Evolutionary conservation across 2,329 filamentous ascomycete genomes (phyloP).

Genomic region (Phialemoniopsis sp.): DNA sequence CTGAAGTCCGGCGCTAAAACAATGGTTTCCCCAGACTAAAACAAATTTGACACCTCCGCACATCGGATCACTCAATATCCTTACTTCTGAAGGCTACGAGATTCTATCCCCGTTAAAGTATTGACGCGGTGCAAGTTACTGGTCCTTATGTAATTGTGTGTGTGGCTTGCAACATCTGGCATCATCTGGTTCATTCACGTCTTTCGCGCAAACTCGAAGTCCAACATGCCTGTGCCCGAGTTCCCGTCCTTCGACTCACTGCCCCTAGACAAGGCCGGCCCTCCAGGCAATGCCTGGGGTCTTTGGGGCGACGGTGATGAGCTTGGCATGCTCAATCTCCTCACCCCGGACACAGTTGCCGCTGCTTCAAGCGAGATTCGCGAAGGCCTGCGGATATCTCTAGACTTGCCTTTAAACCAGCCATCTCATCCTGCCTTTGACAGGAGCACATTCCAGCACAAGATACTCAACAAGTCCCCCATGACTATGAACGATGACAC

Average conservation of each 20-base stretch:
- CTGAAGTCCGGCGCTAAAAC: too few relatives aligned
- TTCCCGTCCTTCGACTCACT: constrained; percentile 14
- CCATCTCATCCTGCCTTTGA: constrained; percentile 7
- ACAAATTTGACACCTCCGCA: too few relatives aligned
- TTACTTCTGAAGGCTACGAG: too few relatives aligned
- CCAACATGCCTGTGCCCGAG: too few relatives aligned
- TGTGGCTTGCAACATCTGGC: too few relatives aligned
- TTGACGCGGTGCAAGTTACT: too few relatives aligned
- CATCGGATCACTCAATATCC: too few relatives aligned
- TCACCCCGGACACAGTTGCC: constrained; percentile 11
- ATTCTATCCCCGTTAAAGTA: too few relatives aligned
- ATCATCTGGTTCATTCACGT: too few relatives aligned
- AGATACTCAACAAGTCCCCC: constrained; percentile 3
- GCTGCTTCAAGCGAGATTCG: constrained; percentile 25
- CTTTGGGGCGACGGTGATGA: constrained; percentile 42
- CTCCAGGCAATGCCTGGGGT: constrained; percentile 34
- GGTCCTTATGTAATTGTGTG: too few relatives aligned
- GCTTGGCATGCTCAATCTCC: constrained; percentile 18
- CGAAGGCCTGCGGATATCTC: constrained; percentile 32
- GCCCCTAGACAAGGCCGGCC: constrained; percentile 12
- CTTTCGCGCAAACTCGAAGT: too few relatives aligned
- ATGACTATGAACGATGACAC: constrained; percentile 24
- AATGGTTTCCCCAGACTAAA: too few relatives aligned
- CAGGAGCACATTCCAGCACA: constrained; percentile 6
- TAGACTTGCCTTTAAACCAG: constrained; percentile 12